Evolutionary conservation across 805 yeast species (phyloP), one percentile per base, ranked within the genome.

Genomic region (Wickerhamiella qilinensis): DNA sequence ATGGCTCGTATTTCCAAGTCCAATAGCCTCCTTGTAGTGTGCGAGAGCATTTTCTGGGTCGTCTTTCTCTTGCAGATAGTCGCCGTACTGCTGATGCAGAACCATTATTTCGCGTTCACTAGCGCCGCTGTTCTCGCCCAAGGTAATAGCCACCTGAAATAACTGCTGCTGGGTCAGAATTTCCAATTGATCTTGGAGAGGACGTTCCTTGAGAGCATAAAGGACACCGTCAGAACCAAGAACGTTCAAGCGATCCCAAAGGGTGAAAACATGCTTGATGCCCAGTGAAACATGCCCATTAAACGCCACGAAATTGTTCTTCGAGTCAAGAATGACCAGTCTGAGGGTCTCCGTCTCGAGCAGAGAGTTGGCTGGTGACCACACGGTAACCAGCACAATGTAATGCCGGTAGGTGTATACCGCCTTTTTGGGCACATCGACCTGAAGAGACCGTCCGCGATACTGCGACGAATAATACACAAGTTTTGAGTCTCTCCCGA

Each of bases 161-260:
- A 83, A 59, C 31, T 82, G 80, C 38, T 88, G 65, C 44, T 75
- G 78, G 18, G 76, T 63, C 5, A 84, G 67, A 6, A 75, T 68
- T 17, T 75, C 75, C 9, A 91, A 61, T 50, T 82, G 82, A 37
- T 76, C 75, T n/a, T 68, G 62, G 8, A 79, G 51, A 0, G 75
- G 60, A 47, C 76, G 77, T 50, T 83, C 93, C 32, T 69, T 73
- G 14, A 84, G 56, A 41, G 68, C 68, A 51, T 78, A 75, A 6
- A 88, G 58, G 2, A 79, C 58, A 0, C 95, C 95, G 53, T 85
- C 93, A 1, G 77, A 62, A 2, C 84, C 72, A 12, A 86, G 56
- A 7, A 83, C 58, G 47, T 66, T 76, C 12, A 78, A 50, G 38
- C 72, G 73, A 24, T 62, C 65, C 72, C 78, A 71, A 43, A 71